Base-by-base conservation (phyloP, 1,284 basidiomycete species). In the Takashimella tepidaria region DNA sequence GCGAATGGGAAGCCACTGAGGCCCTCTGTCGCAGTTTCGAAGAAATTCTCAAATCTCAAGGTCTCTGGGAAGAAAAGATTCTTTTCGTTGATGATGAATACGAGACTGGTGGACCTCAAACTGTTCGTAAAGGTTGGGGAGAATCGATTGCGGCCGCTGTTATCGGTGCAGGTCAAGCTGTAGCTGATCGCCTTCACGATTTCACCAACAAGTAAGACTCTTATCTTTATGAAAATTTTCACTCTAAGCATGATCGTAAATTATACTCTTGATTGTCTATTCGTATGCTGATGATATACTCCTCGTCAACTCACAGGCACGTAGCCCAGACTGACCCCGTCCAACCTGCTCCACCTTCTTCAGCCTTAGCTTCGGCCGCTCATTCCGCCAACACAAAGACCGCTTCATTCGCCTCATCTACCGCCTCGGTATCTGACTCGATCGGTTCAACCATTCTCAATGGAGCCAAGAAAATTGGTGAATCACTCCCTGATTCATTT, bases 51-150 rank as follows among this genome's bases (percentile, higher is more conserved):
- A 68, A 69, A 50, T 56, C 57, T 2, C 62, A 70, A 42, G 51
- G 59, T 12, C 56, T 69, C 16, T 75, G 70, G 70, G 63, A 72
- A 46, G 72, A 73, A 41, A 62, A 57, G 51, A 56, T 59, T 21
- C 64, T 70, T 8, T 76, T 72, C 51, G 72, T 73, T 20, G 63
- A 74, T 48, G 74, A 76, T 53, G 73, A 75, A 53, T 68, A 67
- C 49, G 67, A 74, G 55, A 66, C 63, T 3, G 67, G 61, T 40
- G 60, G 58, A 11, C 55, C 56, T 3, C 50, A 61, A 8, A 57
- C 55, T 5, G 56, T 54, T 2, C 60, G 60, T 16, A 56, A 57
- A 49, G 61, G 62, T 1, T 74, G 72, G 72, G 74, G 74, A 26
- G 72, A 73, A 56, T 59, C 60, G 3, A 63, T 75, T 23, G 69